Conservation (phyloP, 495 filamentous ascomycete genomes). For the Aspergillus baeticus region DNA sequence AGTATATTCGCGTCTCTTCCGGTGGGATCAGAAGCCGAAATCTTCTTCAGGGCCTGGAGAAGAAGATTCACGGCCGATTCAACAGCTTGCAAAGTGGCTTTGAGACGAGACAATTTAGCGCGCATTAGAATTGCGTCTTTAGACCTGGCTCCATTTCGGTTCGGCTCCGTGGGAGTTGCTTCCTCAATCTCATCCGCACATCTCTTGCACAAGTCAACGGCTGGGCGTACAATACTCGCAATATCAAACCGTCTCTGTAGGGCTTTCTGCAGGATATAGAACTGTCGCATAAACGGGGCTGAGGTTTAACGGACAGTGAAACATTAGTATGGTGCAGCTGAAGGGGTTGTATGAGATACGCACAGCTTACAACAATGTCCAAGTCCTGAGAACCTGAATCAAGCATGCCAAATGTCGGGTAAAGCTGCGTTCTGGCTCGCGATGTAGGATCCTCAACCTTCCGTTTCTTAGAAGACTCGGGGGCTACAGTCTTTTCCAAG, state of each 20-base stretch:
- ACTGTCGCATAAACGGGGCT: slow-evolving; percentile 31
- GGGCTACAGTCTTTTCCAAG: background rate
- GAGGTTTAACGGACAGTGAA: slow-evolving; percentile 5
- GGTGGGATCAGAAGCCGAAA: slow-evolving; percentile 20
- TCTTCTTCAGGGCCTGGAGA: slow-evolving; percentile 32
- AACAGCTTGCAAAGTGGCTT: slow-evolving; percentile 18
- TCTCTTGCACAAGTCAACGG: slow-evolving; percentile 28
- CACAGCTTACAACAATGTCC: slow-evolving; percentile 12
- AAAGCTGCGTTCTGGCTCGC: slow-evolving; percentile 21
- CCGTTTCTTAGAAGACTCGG: slow-evolving; percentile 28
- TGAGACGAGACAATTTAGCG: slow-evolving; percentile 16
- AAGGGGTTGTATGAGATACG: background rate
- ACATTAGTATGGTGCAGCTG: background rate
- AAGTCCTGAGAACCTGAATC: background rate
- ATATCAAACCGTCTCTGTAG: slow-evolving; percentile 28
- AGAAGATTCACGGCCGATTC: slow-evolving; percentile 27
- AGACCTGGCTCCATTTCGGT: background rate
- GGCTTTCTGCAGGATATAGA: slow-evolving; percentile 32
- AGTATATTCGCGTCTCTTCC: slow-evolving; percentile 24
- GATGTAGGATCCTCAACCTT: background rate
- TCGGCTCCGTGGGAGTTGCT: slow-evolving; percentile 9
- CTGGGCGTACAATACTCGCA: slow-evolving; percentile 20
- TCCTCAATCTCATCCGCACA: slow-evolving; percentile 20
- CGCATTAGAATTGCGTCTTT: slow-evolving; percentile 3
- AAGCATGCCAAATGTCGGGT: background rate